Conservation (phyloP, 2,329 filamentous ascomycete species). For the Pseudogymnoascus sp. region DNA sequence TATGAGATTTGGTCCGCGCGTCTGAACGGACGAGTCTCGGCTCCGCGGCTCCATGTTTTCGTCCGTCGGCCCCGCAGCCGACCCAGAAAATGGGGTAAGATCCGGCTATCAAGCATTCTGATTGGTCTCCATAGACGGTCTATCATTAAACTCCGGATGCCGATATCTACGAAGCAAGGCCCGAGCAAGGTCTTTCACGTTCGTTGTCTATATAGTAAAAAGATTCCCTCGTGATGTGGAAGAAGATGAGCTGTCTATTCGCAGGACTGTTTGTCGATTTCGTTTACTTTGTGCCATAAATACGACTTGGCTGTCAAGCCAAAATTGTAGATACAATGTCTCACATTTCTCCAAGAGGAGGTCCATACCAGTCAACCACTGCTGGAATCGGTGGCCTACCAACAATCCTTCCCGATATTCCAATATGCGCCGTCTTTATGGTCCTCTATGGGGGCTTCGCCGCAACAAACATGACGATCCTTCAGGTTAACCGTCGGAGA, state of each 20-base stretch:
- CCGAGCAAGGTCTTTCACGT: neutral
- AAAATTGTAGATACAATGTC: neutral
- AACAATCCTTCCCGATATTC: slow-evolving; percentile 49
- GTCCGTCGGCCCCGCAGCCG: neutral
- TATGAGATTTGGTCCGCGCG: neutral
- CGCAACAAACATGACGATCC: slow-evolving; percentile 47
- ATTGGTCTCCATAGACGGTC: neutral
- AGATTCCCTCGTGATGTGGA: neutral
- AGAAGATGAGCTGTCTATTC: neutral
- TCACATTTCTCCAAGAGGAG: neutral
- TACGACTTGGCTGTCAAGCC: neutral
- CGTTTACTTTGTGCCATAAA: neutral
- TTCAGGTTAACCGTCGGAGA: slow-evolving; percentile 41
- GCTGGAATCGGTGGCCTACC: slow-evolving; percentile 52
- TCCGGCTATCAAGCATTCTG: neutral
- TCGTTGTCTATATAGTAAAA: neutral
- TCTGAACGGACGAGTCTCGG: neutral
- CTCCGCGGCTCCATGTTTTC: neutral
- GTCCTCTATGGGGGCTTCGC: slow-evolving; percentile 45
- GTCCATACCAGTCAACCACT: slow-evolving; percentile 25
- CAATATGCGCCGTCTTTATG: slow-evolving; percentile 56
- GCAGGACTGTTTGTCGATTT: neutral
- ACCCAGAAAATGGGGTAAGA: neutral
- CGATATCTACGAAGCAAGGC: neutral
- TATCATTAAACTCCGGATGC: neutral